A percentile compares a stretch with the other conserved stretches of the same genome.
phyloP scores from a whole-genome alignment of 2,329 filamentous ascomycete genomes.

The Fusarium poae region DNA sequence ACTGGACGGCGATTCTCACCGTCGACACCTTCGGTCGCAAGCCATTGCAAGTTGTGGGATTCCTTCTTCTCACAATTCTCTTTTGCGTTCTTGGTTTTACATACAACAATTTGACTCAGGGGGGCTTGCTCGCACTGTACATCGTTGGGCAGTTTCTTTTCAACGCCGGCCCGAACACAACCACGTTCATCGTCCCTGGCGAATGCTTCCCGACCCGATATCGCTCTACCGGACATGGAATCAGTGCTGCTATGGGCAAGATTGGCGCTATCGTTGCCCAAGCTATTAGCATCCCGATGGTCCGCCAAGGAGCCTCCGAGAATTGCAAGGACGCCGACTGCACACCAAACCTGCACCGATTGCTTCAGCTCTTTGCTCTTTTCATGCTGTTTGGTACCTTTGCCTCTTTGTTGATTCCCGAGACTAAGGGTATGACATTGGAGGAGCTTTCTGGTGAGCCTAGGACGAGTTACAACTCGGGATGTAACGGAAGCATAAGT shows the following conservation, averaged over 20 bases:
- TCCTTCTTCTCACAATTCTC: conserved; percentile 70
- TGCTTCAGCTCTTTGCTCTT: conserved; percentile 82
- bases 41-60: conserved; percentile 76
- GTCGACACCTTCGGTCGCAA: conserved; percentile 84
- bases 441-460: conserved; percentile 78
- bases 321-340: conserved; percentile 63
- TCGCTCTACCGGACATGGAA: conserved; percentile 71
- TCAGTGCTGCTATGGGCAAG: conserved; percentile 76
- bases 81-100: conserved; percentile 74
- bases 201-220: conserved; percentile 76
- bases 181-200: conserved; percentile 74
- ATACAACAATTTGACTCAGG: conserved; percentile 62
- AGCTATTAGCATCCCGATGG: conserved; percentile 72
- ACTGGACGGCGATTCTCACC: conserved; percentile 80
- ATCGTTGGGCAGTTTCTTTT: conserved; percentile 75
- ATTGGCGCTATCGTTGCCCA: conserved; percentile 77
- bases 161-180: conserved; percentile 75
- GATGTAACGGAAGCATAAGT: conserved; percentile 63
- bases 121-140: conserved; percentile 70
- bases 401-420: conserved; percentile 78
- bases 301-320: conserved; percentile 66
- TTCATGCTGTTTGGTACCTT: conserved; percentile 83
- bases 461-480: conserved; percentile 68
- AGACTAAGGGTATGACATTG: conserved; percentile 80
- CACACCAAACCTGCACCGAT: conserved; percentile 74